Conservation (phyloP, 352 stramenopile genomes). For the Globisporangium nunn region DNA sequence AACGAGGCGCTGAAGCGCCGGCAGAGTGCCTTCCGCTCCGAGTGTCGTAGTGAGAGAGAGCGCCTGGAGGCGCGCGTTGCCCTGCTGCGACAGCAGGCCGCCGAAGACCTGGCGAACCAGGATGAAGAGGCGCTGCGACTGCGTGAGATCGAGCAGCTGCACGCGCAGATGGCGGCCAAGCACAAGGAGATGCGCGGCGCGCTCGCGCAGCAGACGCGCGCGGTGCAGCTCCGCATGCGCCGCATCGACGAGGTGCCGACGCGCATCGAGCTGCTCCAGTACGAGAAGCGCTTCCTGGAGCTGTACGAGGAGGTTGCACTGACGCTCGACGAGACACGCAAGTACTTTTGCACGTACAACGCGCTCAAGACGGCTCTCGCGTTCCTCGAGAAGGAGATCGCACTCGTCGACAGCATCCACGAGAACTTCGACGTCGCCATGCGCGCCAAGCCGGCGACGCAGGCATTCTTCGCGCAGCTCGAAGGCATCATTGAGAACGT, state of each 20-base stretch:
- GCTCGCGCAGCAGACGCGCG: constrained; percentile 48
- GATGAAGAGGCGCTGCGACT: constrained; percentile 43
- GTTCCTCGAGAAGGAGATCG: constrained; percentile 84
- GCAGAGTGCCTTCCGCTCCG: constrained; percentile 35
- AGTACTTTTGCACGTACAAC: constrained; percentile 88
- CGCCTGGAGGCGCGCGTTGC: constrained; percentile 28
- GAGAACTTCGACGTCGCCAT: constrained; percentile 82
- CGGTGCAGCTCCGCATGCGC: constrained; percentile 50
- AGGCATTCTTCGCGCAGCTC: constrained; percentile 76
- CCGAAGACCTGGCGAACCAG: constrained; percentile 21
- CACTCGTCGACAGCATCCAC: constrained; percentile 79
- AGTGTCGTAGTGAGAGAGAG: constrained; percentile 38
- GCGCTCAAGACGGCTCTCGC: constrained; percentile 72
- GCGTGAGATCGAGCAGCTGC: constrained; percentile 56
- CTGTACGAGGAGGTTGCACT: constrained; percentile 84
- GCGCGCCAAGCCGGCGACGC: constrained; percentile 43
- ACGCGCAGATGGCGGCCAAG: constrained; percentile 54
- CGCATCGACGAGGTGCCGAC: constrained; percentile 83
- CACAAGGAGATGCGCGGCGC: constrained; percentile 61
- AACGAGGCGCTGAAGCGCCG: constrained; percentile 53
- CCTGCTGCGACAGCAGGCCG: constrained; percentile 31
- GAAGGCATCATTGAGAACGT: constrained; percentile 65
- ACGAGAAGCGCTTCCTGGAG: constrained; percentile 86
- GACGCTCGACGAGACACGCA: constrained; percentile 86
- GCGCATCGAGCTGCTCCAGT: constrained; percentile 85